phyloP scores from a whole-genome alignment of 2,329 filamentous ascomycete species.

The Venturia oleaginea region DNA sequence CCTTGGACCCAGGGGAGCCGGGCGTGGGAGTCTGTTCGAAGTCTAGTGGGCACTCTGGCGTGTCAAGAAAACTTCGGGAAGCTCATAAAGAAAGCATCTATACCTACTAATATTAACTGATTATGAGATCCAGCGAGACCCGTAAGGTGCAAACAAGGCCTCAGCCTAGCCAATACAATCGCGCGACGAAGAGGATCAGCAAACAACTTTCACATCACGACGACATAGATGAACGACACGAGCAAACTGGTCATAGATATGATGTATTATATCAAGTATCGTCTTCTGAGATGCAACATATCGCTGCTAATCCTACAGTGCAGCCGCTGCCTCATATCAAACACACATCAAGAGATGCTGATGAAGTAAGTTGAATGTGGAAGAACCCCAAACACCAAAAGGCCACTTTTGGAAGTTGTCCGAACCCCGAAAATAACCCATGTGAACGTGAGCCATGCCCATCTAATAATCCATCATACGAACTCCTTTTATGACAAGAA shows the following conservation, averaged over 20 bases:
- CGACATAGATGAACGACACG: neutral
- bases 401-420: constrained; percentile 4
- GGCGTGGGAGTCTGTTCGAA: neutral
- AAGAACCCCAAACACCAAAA: constrained; percentile 6
- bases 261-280: neutral
- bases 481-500: neutral
- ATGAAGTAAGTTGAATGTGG: neutral
- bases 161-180: neutral
- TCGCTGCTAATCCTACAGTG: constrained; percentile 8
- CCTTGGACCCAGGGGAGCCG: neutral
- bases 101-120: neutral
- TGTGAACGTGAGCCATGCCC: constrained; percentile 4
- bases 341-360: constrained; percentile 5
- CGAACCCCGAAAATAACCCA: constrained; percentile 7
- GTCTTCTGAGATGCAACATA: constrained; percentile 5
- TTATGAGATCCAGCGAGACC: neutral
- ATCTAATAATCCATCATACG: neutral
- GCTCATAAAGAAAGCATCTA: neutral
- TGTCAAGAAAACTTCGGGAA: neutral
- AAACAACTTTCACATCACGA: neutral
- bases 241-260: neutral
- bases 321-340: constrained; percentile 3
- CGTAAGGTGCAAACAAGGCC: neutral
- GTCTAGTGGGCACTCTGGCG: neutral
- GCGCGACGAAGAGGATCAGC: neutral